Evolutionary conservation across 208 protist genomes (phyloP), one percentile per base, ranked within the genome.

Genomic region (Acanthamoeba sp.): DNA sequence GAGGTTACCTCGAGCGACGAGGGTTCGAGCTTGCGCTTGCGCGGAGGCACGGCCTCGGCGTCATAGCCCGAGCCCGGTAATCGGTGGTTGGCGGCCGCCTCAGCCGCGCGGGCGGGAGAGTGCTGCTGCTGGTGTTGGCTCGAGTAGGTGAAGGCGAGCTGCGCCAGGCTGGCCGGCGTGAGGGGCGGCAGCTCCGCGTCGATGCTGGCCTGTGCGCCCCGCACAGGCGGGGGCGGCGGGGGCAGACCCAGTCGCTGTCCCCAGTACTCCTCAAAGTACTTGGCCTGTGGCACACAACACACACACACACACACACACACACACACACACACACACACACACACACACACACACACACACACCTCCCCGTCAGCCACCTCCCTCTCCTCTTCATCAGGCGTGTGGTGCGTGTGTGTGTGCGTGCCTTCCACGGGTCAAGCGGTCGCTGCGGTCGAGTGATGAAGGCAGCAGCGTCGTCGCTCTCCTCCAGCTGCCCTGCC

Each of bases 201-300:
- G 27, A 84, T 45, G 22, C 14, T n/a, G 50, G 91, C 27, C 14
- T 80, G 16, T 36, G 62, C 2, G 55, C 27, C 36, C 59, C 38
- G 42, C 40, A 59, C 42, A 5, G 73, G 34, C 18, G 50, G 42
- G 40, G 88, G 64, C 27, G 64, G 88, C 2, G 88, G 88, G 29
- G n/a, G n/a, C n/a, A 80, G 38, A 3, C 64, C 88, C 16, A 45
- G 88, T 55, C 88, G 55, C 88, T 93, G 62, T 32, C 88, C 88
- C 88, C 88, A 93, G 36, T 93, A 93, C 38, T 93, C 88, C 40
- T 93, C 88, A 78, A 64, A 93, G 50, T 93, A 93, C 36, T 80
- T 73, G 12, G 66, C 66, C 85, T 91, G 14, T 55, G 24, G 55
- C 55, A 62, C 4, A 16, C 66, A 42, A 3, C n/a, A n/a, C n/a